Evolutionary conservation across 2,329 filamentous ascomycete genomes (phyloP), one percentile per base, ranked within the genome.

Genomic region (Aspergillus neoniger): DNA sequence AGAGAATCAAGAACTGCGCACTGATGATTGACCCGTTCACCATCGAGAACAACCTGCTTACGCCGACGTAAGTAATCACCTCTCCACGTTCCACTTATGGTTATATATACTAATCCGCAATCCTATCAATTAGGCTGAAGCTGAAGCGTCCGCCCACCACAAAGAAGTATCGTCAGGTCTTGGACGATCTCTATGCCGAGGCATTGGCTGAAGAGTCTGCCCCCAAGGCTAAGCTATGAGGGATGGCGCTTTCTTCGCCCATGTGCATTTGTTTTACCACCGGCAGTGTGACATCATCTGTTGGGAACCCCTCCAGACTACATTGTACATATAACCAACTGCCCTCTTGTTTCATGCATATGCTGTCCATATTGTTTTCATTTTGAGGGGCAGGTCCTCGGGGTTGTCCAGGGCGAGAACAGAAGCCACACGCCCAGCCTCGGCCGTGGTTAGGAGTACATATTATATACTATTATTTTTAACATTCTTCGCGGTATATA

Each of bases 1-100:
- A 99, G 83, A 86, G 87, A 65, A 88, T 98, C 50, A 86, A 85
- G 74, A 90, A 88, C 67, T 83, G 89, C 59, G 78, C 89, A 64
- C 79, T 99, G 67, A 88, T 90, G 69, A 69, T 97, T 14, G 95
- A 99, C 61, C 95, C 95, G 1, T 98, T 99, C 70, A 91, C 88
- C 1, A 88, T 98, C 65, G 93, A 96, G 54, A 99, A 99, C 73
- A 91, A 96, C 77, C 82, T 97, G 53, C 79, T 82, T 65, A 82
- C 80, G 7, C 80, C 80, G 10, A 82, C 80, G 75, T 81, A 70
- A 71, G 78, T 5, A 25, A 41, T n/a, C 17, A 54, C 28, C 21
- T 23, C 47, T 49, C 53, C 53, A 30, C 15, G 3, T 38, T 4
- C 38, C 21, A 39, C 1, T 38, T 21, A 4, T 14, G 7, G 25